Evolutionary conservation across 202 grass and related monocot genomes (phyloP), one percentile per base, ranked within the genome.

Genomic region (Panicum virgatum): DNA sequence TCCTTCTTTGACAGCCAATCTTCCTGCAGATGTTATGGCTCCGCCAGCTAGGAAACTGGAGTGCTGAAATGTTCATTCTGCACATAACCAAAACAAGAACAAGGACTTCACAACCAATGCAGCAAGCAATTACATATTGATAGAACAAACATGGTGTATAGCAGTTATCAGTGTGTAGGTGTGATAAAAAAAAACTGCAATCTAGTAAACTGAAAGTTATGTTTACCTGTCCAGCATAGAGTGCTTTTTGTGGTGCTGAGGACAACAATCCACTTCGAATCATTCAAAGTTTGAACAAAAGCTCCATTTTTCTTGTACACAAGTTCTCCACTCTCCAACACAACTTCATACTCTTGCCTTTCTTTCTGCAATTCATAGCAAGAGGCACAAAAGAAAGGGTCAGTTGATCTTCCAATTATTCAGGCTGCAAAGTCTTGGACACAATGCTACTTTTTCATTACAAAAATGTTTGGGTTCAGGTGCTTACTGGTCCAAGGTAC

Each of bases 41-140:
- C 87, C 97, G 32, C 97, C 97, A 40, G 97, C 60, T 22, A 99
- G 89, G 82, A 99, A 99, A 51, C 97, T 99, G 0, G 97, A 99
- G 83, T 99, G 97, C 27, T 99, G 97, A 90, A 99, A 99, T 4
- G 87, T 89, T 0, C 97, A 78, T 99, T 99, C 97, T 99, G 97
- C 59, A 73, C 51, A 68, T 36, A 53, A 23, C 5, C 11, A 54
- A 77, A 84, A 69, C 43, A 27, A 3, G 19, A 16, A 58, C 13
- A 48, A 42, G 26, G 61, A 39, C 3, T 78, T 89, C 63, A 89
- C 82, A 86, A 86, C 30, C 40, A 38, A 54, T 68, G n/a, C 44
- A 70, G 45, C 44, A 36, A 56, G n/a, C 39, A 63, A 63, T 25
- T 47, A 53, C 51, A 62, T 62, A 14, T n/a, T 16, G 13, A 27